A percentile compares a stretch with the other conserved stretches of the same genome.
Conservation (phyloP, 345 rosid genomes). For the Orychophragmus violaceus region DNA sequence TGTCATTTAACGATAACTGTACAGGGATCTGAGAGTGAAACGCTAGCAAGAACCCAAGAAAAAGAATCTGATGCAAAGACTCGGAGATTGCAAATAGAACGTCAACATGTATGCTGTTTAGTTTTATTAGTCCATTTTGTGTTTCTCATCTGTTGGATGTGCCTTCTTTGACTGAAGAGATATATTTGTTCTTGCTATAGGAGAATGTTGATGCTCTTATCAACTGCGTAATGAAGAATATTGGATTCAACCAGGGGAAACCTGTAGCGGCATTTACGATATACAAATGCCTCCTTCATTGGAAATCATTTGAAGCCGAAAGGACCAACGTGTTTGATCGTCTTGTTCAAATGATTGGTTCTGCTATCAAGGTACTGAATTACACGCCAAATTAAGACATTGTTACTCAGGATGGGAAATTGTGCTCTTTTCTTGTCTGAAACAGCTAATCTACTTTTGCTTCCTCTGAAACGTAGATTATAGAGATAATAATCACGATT, state of each 20-base stretch:
- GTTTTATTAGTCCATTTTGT: neutral
- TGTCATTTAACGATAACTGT: too few relatives aligned
- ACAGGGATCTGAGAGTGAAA: slow-evolving; percentile 62
- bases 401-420: too few relatives aligned
- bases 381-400: too few relatives aligned
- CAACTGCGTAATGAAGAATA: slow-evolving; percentile 60
- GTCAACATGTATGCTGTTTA: slow-evolving; percentile 62
- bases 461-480: too few relatives aligned
- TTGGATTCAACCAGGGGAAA: slow-evolving; percentile 84
- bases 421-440: too few relatives aligned
- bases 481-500: too few relatives aligned
- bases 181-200: slow-evolving; percentile 40
- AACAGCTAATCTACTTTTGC: too few relatives aligned
- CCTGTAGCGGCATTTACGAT: slow-evolving; percentile 91
- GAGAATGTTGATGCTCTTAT: slow-evolving; percentile 82
- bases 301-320: slow-evolving; percentile 99
- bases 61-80: too few relatives aligned
- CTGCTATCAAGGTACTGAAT: slow-evolving; percentile 75
- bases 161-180: slow-evolving; percentile 12
- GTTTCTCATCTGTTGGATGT: too few relatives aligned
- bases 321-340: slow-evolving; percentile 90
- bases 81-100: slow-evolving; percentile 59
- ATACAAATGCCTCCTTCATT: slow-evolving; percentile 85
- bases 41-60: slow-evolving; percentile 54
- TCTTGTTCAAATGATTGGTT: slow-evolving; percentile 97